Base-by-base conservation (phyloP, 495 filamentous ascomycete genomes). In the Tuber aestivum region DNA sequence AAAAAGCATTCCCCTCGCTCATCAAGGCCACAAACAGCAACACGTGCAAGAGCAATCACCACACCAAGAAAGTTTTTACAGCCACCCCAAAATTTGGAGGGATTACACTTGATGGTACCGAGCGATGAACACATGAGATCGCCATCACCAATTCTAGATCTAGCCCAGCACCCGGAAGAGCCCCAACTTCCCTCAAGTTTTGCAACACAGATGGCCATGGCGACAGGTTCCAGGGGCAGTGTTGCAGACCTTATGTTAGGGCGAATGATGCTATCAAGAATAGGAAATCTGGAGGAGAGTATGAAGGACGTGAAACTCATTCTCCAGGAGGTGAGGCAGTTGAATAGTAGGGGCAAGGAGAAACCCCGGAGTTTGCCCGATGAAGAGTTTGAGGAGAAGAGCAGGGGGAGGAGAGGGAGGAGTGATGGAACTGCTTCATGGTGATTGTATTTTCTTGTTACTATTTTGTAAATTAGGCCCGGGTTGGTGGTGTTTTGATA, bases 271-370 rank as follows among this genome's bases (percentile, higher is more conserved):
- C 86, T 97, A n/a, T 92, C 93, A 9, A 87, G 93, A 72, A 97
- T 98, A 91, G 94, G 94, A 78, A 92, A 91, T 42, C 88, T 98
- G 12, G 94, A 98, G 83, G 93, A 94, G 83, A 87, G 90, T 42
- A 75, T 81, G 74, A 77, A 73, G 27, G 87, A 87, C 20, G 92
- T 98, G 81, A 88, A 90, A 1, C 93, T 96, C 74, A 89, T 97
- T 38, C 87, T 95, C 73, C 92, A 90, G 74, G 94, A 97, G 84
- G 91, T 96, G 77, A 91, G 92, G 80, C 91, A 90, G 27, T 83
- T 90, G 83, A 83, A 87, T 70, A 75, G 41, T 65, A 82, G 80
- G 69, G 27, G 48, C 10, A 79, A 71, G 65, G 75, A 74, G 37
- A 83, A 77, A 23, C 42, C 42, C 14, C 18, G 42, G 42, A 45